Percentiles rank a stretch among this genome's conserved stretches.
These are phyloP conservation scores for Microbotryum silenes-acaulis DNA, from an alignment of 1,284 basidiomycete genomes.

Conservation along the genomic window DNA sequence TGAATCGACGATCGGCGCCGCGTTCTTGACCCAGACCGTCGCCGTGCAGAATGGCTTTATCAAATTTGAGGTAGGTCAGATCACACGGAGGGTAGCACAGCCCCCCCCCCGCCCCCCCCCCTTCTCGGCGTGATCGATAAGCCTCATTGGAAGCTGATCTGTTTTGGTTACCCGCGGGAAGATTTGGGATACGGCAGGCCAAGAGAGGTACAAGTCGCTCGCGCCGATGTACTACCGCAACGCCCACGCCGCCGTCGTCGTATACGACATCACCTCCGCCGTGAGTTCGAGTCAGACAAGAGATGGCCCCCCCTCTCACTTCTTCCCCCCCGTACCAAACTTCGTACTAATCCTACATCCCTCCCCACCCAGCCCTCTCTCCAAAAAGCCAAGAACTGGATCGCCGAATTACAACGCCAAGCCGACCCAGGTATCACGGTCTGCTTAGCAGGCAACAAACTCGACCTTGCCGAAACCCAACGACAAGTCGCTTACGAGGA, in stretches of 20 bases:
- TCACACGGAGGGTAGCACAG: no score
- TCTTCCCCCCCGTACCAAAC: not conserved
- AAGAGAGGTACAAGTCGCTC: slow-evolving; percentile 81
- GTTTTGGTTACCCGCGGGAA: not conserved
- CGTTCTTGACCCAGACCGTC: slow-evolving; percentile 51
- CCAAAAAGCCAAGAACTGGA: slow-evolving; percentile 98
- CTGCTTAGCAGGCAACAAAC: slow-evolving; percentile 87
- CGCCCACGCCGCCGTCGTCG: slow-evolving; percentile 94
- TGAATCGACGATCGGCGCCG: slow-evolving; percentile 80
- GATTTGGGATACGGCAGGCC: slow-evolving; percentile 93
- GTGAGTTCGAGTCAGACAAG: slow-evolving; percentile 5
- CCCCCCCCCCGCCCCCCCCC: no score
- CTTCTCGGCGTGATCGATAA: no score
- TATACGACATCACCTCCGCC: slow-evolving; percentile 94
- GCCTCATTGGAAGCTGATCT: no score
- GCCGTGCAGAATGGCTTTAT: slow-evolving; percentile 65
- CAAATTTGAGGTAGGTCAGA: slow-evolving; percentile 58
- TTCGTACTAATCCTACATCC: not conserved
- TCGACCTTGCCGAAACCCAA: slow-evolving; percentile 47
- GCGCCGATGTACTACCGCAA: slow-evolving; percentile 95
- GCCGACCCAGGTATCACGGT: slow-evolving; percentile 99
- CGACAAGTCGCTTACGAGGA: slow-evolving; percentile 86
- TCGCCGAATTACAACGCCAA: slow-evolving; percentile 96
- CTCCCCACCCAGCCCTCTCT: slow-evolving; percentile 55
- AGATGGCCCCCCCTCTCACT: not conserved